Base-by-base conservation (phyloP, 139 green algal genomes). In the Chlamydomonas sp. region DNA sequence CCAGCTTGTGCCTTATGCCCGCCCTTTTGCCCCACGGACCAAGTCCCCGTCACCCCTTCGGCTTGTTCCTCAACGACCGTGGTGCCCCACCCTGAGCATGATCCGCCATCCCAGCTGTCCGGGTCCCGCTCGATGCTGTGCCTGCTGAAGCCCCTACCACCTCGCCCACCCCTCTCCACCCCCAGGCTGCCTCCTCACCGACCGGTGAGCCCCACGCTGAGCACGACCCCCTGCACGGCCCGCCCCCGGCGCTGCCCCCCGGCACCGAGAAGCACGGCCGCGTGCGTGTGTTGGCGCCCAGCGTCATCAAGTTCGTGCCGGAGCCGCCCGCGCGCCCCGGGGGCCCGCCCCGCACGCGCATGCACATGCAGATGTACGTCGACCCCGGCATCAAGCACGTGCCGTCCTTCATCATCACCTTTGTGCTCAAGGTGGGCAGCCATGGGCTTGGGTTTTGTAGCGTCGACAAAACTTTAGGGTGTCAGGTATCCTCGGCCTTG, bases 331-430 rank as follows among this genome's bases (percentile, higher is more conserved):
- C 62, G 67, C 5, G 15, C 3, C 76, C 80, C 7, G 87, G 67
- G 31, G 87, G 87, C 6, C 31, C 76, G 14, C 17, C 10, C 7
- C 81, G 87, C 68, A 80, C 77, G 49, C 75, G 15, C 1, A 49
- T 5, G 61, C 20, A 60, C 0, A 60, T 91, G 87, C 78, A 88
- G 84, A 15, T 49, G 16, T 82, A 83, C 57, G 68, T 80, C 18
- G 82, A 91, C 67, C n/a, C 87, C 15, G 62, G 63, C 67, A 64
- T 82, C 20, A 77, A 68, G n/a, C 18, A 79, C 31, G 81, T 91
- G 81, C 87, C 87, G n/a, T 20, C 72, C 18, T 85, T 87, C 64
- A 78, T 91, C 76, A 88, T 91, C 81, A 77, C 77, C 14, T 91
- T 91, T 31, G 81, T 91, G 67, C 87, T 91, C 77, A 91, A 88